Evolutionary conservation across 495 filamentous ascomycete species (phyloP).

Genomic region (Aspergillus ostianus): DNA sequence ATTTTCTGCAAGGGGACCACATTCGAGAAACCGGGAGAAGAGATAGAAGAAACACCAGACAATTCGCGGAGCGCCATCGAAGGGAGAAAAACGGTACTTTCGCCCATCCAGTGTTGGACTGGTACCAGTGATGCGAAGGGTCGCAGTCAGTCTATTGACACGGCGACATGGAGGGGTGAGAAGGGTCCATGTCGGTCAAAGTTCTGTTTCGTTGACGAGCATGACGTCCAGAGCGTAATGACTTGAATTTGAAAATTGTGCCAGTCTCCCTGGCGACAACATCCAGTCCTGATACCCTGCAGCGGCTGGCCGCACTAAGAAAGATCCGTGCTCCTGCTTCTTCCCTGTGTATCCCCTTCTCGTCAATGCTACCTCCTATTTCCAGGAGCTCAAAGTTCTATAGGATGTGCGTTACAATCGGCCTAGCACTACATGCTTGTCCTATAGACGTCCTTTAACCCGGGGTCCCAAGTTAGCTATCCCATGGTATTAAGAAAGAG

Average conservation of each 20-base stretch:
- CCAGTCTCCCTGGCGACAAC: too few relatives aligned
- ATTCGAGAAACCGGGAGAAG: conserved; percentile 2
- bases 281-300: too few relatives aligned
- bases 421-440: too few relatives aligned
- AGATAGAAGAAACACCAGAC: conserved; percentile 7
- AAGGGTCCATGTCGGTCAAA: conserved; percentile 5
- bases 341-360: too few relatives aligned
- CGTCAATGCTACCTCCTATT: too few relatives aligned
- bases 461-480: background rate
- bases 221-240: conserved; percentile 1
- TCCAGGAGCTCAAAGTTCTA: too few relatives aligned
- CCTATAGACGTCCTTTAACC: too few relatives aligned
- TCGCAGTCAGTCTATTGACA: conserved; percentile 1
- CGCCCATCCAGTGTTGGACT: conserved; percentile 6
- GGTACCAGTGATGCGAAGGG: conserved; percentile 1
- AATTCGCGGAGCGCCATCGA: background rate
- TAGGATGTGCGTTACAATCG: too few relatives aligned
- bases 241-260: too few relatives aligned
- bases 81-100: background rate
- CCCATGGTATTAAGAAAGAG: background rate
- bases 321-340: too few relatives aligned
- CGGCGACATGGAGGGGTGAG: background rate
- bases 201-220: conserved; percentile 4
- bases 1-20: conserved; percentile 5
- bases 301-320: too few relatives aligned